Evolutionary conservation across 306 rosid genomes (phyloP), one percentile per base, ranked within the genome.

Genomic region (Parietaria judaica): DNA sequence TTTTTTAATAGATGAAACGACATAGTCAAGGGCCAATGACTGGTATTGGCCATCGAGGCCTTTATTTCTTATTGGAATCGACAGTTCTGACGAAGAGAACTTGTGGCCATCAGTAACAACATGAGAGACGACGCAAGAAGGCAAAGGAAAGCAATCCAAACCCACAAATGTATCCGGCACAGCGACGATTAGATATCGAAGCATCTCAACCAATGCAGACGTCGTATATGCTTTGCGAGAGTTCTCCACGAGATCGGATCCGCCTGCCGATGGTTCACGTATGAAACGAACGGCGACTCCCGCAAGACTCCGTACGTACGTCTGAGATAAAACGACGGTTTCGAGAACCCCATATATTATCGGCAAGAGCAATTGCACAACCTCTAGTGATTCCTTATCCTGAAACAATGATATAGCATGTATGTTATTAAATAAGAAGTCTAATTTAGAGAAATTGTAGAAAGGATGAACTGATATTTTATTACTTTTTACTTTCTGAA

Each of bases 111-210:
- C 96, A 51, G 75, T 84, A 64, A 71, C 76, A 37, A 80, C 48
- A 75, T 84, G 85, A 39, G 88, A 82, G 69, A 80, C 78, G 35
- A 88, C 85, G 65, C 75, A 80, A 8, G 84, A 67, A 64, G 96
- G 99, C 48, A 88, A 71, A 5, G 99, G 99, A 76, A 92, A 92
- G 81, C 95, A 92, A 79, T 92, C 94, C 80, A 92, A 69, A 66
- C 94, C 84, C 36, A 88, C 99, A 84, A 92, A 92, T 34, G 96
- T 82, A 74, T 88, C 90, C 4, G 99, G 99, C 60, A 81, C 94
- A 35, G 86, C 79, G 66, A 80, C 80, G 69, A 88, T 78, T 41
- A 92, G 72, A 81, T 84, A 92, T 9, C 86, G 94, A 59, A 92
- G 90, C 96, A 88, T 86, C 81, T 92, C 99, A 64, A 80, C 81